phyloP scores from a whole-genome alignment of 345 rosid species.

The Euphorbia tirucalli region DNA sequence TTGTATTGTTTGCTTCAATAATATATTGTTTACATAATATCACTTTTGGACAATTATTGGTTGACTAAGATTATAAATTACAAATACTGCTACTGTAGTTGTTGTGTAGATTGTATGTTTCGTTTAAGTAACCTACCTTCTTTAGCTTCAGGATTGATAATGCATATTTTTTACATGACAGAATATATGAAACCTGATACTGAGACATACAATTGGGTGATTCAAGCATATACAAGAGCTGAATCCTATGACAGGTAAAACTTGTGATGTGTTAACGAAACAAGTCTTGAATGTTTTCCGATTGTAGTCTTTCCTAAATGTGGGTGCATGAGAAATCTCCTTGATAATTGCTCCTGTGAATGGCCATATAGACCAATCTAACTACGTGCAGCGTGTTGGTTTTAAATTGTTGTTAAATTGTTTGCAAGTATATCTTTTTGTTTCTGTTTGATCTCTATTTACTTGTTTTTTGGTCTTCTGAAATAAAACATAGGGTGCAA shows the following conservation, averaged over 20 bases:
- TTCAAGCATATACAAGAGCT: conserved; percentile 96
- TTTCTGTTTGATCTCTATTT: not conserved
- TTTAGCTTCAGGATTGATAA: conserved; percentile 1
- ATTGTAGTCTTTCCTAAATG: not conserved
- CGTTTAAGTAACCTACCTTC: not conserved
- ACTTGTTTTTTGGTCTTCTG: conserved; percentile 10
- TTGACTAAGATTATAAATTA: not conserved
- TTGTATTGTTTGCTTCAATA: not conserved
- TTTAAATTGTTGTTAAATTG: not conserved
- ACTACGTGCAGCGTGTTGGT: not conserved
- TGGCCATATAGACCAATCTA: not conserved
- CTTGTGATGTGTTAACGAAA: not conserved
- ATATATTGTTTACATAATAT: not conserved
- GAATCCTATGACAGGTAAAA: conserved; percentile 91
- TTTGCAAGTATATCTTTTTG: not conserved
- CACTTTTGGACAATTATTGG: not conserved
- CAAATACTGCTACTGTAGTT: conserved; percentile 6
- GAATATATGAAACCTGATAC: conserved; percentile 92
- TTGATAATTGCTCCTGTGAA: not conserved
- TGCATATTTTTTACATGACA: conserved; percentile 28
- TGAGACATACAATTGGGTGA: conserved; percentile 93
- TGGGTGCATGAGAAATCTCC: not conserved
- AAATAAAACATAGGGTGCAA: conserved; percentile 62
- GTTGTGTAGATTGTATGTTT: conserved; percentile 3
- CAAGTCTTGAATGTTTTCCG: not conserved